phyloP scores from a whole-genome alignment of 441 rosid species.

The Metrosideros polymorpha region DNA sequence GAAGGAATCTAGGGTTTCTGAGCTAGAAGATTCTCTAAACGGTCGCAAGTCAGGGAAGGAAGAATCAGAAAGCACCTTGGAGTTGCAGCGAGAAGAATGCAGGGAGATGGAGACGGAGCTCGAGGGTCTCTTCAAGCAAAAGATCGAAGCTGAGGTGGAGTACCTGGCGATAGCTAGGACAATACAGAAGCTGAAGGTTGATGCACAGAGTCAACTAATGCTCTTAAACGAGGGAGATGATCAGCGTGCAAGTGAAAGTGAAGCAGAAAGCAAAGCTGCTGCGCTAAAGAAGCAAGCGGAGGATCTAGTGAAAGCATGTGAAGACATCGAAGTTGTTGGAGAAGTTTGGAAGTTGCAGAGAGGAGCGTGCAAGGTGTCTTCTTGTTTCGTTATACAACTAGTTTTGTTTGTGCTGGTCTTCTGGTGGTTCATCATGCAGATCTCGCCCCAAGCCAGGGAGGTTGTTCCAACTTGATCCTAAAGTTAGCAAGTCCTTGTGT shows the following conservation, averaged over 20 bases:
- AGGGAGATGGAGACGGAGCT: slow-evolving; percentile 38
- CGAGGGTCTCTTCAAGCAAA: slow-evolving; percentile 58
- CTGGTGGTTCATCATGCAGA: background rate
- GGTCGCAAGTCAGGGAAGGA: slow-evolving; percentile 13
- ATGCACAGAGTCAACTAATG: background rate
- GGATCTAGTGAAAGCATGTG: background rate
- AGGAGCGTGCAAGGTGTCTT: background rate
- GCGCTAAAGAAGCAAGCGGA: background rate
- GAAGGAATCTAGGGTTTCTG: slow-evolving; percentile 46
- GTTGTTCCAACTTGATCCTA: background rate
- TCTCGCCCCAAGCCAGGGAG: background rate
- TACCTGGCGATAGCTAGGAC: background rate
- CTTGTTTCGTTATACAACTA: background rate
- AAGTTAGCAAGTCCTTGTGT: background rate
- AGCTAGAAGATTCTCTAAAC: slow-evolving; percentile 35
- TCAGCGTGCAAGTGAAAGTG: background rate
- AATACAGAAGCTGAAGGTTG: background rate
- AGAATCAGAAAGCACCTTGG: slow-evolving; percentile 23
- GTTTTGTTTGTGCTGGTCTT: background rate
- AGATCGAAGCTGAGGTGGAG: slow-evolving; percentile 36
- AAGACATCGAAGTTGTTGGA: background rate
- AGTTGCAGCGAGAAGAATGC: slow-evolving; percentile 20
- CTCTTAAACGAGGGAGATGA: background rate
- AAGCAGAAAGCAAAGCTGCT: background rate
- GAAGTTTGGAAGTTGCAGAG: background rate